Evolutionary conservation across 345 rosid species (phyloP).

Genomic region (Brassica carinata): DNA sequence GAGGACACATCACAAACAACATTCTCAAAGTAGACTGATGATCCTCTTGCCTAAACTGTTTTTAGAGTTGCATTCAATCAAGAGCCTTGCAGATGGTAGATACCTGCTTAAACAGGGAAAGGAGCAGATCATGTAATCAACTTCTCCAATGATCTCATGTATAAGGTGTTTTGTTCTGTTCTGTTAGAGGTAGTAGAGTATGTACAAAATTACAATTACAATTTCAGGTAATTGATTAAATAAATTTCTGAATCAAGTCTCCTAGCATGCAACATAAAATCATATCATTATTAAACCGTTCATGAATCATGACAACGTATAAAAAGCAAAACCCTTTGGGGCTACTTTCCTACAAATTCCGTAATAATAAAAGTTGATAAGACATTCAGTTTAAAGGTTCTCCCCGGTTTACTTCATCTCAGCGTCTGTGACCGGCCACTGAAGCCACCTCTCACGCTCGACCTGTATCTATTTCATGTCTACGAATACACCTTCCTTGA

Average conservation of each 20-base stretch:
- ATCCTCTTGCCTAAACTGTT: conserved; percentile 4
- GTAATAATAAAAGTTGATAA: not conserved
- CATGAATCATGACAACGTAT: not conserved
- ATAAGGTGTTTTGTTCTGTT: not conserved
- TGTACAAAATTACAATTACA: conserved; percentile 17
- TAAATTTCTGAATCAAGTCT: not conserved
- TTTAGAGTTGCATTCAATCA: not conserved
- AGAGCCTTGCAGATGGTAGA: not conserved
- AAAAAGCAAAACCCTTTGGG: not conserved
- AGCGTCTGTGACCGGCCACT: not conserved
- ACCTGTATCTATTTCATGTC: conserved; percentile 41
- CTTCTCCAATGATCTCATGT: conserved; percentile 8
- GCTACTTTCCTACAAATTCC: not conserved
- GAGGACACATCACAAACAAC: conserved; percentile 69
- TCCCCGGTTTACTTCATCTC: not conserved
- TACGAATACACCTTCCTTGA: conserved; percentile 51
- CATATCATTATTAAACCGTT: not conserved
- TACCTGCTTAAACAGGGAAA: conserved; percentile 4
- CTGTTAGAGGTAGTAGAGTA: conserved; percentile 9
- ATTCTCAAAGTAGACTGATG: conserved; percentile 61
- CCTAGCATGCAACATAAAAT: not conserved
- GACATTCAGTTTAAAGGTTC: not conserved
- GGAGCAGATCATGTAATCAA: conserved; percentile 1
- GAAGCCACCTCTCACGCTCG: conserved; percentile 20
- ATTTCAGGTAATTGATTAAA: conserved; percentile 1